Evolutionary conservation across 257 asterid genomes (phyloP).

Genomic region (Coffea eugenioides): DNA sequence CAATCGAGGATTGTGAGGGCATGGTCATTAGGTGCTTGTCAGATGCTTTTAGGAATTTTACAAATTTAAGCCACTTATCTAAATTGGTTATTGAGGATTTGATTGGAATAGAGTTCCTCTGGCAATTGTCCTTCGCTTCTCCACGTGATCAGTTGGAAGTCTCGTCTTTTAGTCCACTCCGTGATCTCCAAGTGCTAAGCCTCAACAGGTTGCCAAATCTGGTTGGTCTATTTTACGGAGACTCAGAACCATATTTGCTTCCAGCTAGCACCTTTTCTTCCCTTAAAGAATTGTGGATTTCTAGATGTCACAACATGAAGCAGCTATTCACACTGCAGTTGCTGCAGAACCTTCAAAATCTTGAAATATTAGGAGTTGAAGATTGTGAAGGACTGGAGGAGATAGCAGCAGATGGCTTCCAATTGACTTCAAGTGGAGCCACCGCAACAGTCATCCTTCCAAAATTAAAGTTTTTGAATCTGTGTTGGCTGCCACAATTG

Average conservation of each 20-base stretch:
- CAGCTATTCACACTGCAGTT: not conserved
- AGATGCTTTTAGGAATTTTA: constrained; percentile 11
- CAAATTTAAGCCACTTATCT: not conserved
- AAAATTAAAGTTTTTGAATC: not conserved
- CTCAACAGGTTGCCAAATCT: constrained; percentile 5
- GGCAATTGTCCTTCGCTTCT: not conserved
- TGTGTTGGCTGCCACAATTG: not conserved
- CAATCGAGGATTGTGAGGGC: not conserved
- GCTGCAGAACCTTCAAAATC: not conserved
- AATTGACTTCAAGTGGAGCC: not conserved
- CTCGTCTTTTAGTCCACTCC: not conserved
- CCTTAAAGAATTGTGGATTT: not conserved
- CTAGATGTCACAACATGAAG: not conserved
- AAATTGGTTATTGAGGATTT: not conserved
- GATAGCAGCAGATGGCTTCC: not conserved
- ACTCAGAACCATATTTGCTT: not conserved
- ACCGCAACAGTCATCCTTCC: not conserved
- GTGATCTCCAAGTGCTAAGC: not conserved
- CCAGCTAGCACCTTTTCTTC: constrained; percentile 21
- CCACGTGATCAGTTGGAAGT: not conserved
- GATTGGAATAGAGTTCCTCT: not conserved
- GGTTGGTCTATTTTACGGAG: constrained; percentile 10
- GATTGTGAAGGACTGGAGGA: not conserved
- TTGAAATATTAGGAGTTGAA: not conserved
- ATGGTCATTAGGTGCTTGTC: constrained; percentile 10